These are phyloP conservation scores for Ustilago curta DNA, from an alignment of 1,284 basidiomycete species.

Conservation along the genomic window DNA sequence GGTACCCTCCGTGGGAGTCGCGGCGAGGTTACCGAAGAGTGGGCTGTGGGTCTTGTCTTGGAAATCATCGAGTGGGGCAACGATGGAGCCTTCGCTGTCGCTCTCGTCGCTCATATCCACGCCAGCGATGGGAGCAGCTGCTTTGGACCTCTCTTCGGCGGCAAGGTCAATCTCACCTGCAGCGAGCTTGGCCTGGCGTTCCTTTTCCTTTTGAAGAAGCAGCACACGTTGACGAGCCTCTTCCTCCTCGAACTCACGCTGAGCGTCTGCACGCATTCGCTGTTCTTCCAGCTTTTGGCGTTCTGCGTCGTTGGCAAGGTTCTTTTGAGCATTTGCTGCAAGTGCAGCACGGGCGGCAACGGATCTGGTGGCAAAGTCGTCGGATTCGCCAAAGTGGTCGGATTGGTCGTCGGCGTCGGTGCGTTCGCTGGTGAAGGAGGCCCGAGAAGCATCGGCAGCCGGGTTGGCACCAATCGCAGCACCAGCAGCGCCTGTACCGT, in stretches of 20 bases:
- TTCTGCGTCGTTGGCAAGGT: constrained; percentile 52
- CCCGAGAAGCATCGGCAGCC: constrained; percentile 31
- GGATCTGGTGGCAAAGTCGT: constrained; percentile 48
- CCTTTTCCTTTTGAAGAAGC: constrained; percentile 53
- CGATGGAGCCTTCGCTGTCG: constrained; percentile 59
- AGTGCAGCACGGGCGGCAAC: constrained; percentile 64
- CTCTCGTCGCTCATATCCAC: constrained; percentile 68
- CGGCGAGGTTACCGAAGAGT: constrained; percentile 51
- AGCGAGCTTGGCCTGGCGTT: constrained; percentile 50
- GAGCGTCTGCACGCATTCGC: constrained; percentile 51
- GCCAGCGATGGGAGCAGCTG: constrained; percentile 59
- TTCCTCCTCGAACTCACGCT: constrained; percentile 61
- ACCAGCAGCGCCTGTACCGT: neutral
- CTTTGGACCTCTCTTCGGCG: constrained; percentile 42
- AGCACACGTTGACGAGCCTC: constrained; percentile 58
- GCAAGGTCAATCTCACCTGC: constrained; percentile 42
- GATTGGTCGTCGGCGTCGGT: constrained; percentile 51
- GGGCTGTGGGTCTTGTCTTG: constrained; percentile 61
- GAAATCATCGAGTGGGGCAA: constrained; percentile 43
- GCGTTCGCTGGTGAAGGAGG: constrained; percentile 54
- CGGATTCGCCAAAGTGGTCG: constrained; percentile 47
- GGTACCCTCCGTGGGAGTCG: constrained; percentile 28
- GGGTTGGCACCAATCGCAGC: constrained; percentile 18
- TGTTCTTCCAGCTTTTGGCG: constrained; percentile 54
- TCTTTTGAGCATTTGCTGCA: constrained; percentile 64